Base-by-base conservation (phyloP, 2,329 filamentous ascomycete species). In the Tolypocladium paradoxum region DNA sequence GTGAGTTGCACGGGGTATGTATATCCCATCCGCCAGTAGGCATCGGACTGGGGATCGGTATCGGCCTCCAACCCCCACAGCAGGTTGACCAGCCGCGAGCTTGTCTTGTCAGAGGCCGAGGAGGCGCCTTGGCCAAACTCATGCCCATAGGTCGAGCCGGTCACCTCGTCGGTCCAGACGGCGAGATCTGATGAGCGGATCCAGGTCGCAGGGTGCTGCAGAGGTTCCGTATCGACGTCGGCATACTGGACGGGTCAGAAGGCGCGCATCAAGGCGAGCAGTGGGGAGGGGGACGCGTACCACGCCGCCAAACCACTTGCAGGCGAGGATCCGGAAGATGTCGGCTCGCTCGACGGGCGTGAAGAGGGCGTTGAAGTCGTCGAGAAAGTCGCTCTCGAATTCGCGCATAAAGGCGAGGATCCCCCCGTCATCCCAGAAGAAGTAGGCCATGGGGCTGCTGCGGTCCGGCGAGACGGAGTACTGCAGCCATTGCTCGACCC, bases 11-110 rank as follows among this genome's bases (percentile, higher is more conserved):
- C 52, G 8, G 61, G 60, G 51, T 60, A 61, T 16, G 58, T 53
- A 43, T 62, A 62, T 43, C 61, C 61, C 61, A 62, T 62, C 16
- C 61, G 58, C 61, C 61, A 62, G 50, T 60, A 58, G 6, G 55
- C 46, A 45, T 61, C 52, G 27, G 57, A 52, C 34, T 53, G 43
- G 3, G 61, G 60, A 37, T 61, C 58, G 18, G 58, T 58, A 29
- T 62, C 61, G 45, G 61, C 61, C 40, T 62, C 61, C 14, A 62
- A 45, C 14, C 61, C 61, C 56, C 56, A 61, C 18, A 62, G 51
- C 18, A 61, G 53, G 45, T 58, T 61, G 22, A 62, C 58, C 7
- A 57, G 57, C n/a, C 50, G 50, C 24, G 48, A 50, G 4, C 49
- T 22, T 11, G 24, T 27, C 24, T 47, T 33, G 27, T 53, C 45